Conservation (phyloP, 2,329 filamentous ascomycete species). For the Lachnellula cervina region DNA sequence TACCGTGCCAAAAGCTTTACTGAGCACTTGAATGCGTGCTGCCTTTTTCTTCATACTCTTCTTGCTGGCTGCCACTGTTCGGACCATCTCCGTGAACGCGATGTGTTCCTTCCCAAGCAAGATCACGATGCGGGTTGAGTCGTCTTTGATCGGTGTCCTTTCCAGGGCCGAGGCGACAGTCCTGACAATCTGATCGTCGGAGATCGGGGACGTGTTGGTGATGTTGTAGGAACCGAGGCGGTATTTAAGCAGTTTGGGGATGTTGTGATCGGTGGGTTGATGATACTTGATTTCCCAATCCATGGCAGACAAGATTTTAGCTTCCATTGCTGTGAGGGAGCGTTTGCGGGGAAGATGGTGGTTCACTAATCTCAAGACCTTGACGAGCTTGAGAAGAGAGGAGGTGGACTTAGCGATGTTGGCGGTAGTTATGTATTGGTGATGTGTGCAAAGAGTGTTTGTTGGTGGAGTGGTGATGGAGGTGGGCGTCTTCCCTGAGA, state of each 20-base stretch:
- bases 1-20: conserved; percentile 64
- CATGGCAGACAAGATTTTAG: neutral
- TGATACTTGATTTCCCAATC: neutral
- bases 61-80: conserved; percentile 37
- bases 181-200: conserved; percentile 54
- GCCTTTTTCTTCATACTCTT: neutral
- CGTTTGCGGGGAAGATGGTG: neutral
- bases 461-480: neutral
- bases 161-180: conserved; percentile 56
- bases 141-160: conserved; percentile 28
- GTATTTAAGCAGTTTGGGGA: neutral
- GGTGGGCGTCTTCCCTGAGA: too few relatives aligned
- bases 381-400: too few relatives aligned
- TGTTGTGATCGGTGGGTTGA: neutral
- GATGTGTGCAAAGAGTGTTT: neutral
- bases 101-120: conserved; percentile 77
- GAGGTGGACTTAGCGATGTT: too few relatives aligned
- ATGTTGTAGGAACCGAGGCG: neutral
- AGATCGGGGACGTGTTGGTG: conserved; percentile 40
- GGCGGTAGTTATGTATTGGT: too few relatives aligned
- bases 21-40: neutral
- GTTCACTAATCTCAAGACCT: too few relatives aligned
- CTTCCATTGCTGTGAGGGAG: neutral
- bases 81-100: conserved; percentile 66
- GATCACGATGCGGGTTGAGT: conserved; percentile 61